phyloP scores from a whole-genome alignment of 768 basidiomycete genomes.

The Boletellus ananiceps region DNA sequence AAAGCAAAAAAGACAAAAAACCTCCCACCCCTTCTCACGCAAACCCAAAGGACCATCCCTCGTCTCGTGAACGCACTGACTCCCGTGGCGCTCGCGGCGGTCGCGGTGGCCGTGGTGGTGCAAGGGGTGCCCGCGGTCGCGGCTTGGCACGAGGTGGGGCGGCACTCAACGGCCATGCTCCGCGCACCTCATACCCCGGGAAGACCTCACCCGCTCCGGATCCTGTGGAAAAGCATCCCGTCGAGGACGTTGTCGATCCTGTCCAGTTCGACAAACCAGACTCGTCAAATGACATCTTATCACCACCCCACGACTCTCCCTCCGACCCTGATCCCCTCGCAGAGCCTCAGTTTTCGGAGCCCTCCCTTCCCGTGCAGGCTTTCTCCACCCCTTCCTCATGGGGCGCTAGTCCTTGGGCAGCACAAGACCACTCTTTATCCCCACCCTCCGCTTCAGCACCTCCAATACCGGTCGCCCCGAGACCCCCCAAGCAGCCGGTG shows the following conservation, averaged over 20 bases:
- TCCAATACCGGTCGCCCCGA: slow-evolving; percentile 15
- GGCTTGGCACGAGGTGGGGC: slow-evolving; percentile 37
- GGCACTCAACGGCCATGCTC: slow-evolving; percentile 32
- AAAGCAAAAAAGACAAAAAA: slow-evolving; percentile 88
- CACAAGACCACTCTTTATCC: slow-evolving; percentile 38
- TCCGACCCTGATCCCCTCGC: slow-evolving; percentile 7
- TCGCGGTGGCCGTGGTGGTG: slow-evolving; percentile 55
- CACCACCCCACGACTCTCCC: slow-evolving; percentile 12
- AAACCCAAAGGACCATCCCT: slow-evolving; percentile 43
- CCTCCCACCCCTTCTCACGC: slow-evolving; percentile 35
- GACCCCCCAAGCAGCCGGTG: slow-evolving; percentile 54
- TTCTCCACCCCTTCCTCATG: slow-evolving; percentile 33
- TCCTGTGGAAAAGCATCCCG: slow-evolving; percentile 22
- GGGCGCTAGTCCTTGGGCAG: slow-evolving; percentile 29
- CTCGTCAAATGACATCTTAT: slow-evolving; percentile 11
- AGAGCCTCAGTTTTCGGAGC: slow-evolving; percentile 15
- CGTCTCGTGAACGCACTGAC: slow-evolving; percentile 32
- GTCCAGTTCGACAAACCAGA: slow-evolving; percentile 13
- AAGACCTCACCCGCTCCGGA: slow-evolving; percentile 33
- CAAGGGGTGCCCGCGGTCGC: slow-evolving; percentile 41
- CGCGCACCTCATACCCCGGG: slow-evolving; percentile 22
- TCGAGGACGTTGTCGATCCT: slow-evolving; percentile 20
- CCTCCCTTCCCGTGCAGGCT: slow-evolving; percentile 9
- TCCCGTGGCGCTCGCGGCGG: slow-evolving; percentile 60
- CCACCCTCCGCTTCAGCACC: slow-evolving; percentile 20